Percentiles rank a stretch among this genome's conserved stretches.
Conservation (phyloP, 2,329 filamentous ascomycete genomes). For the Dothistroma septosporum region DNA sequence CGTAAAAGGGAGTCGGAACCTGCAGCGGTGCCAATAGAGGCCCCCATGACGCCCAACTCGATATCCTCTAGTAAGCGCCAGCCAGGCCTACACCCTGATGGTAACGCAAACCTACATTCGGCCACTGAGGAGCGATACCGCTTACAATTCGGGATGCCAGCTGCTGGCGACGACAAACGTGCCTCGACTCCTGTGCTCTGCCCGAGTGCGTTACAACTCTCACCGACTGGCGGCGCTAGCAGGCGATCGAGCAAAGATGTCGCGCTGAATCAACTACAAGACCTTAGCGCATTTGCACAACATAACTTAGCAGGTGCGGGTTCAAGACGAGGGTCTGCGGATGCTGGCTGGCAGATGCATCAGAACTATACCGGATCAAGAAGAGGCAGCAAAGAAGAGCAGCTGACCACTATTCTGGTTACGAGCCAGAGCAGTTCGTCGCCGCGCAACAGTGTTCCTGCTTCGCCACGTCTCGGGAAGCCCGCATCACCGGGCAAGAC, state of each 20-base stretch:
- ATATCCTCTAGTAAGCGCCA: slow-evolving; percentile 22
- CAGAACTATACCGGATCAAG: slow-evolving; percentile 32
- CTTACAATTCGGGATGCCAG: slow-evolving; percentile 18
- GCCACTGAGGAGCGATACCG: slow-evolving; percentile 27
- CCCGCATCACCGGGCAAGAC: slow-evolving; percentile 19
- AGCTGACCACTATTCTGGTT: slow-evolving; percentile 35
- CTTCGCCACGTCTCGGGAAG: slow-evolving; percentile 18
- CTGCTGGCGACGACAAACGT: slow-evolving; percentile 22
- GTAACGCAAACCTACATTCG: slow-evolving; percentile 19
- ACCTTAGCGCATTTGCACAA: slow-evolving; percentile 30
- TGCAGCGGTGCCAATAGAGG: slow-evolving; percentile 19
- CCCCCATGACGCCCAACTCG: slow-evolving; percentile 16
- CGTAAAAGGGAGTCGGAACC: slow-evolving; percentile 31
- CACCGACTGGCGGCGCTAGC: slow-evolving; percentile 26
- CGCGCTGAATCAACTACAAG: slow-evolving; percentile 34
- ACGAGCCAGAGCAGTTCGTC: slow-evolving; percentile 30
- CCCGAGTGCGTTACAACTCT: slow-evolving; percentile 21
- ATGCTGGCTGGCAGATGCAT: slow-evolving; percentile 32
- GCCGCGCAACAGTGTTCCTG: slow-evolving; percentile 21
- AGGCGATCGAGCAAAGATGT: slow-evolving; percentile 37
- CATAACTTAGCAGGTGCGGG: slow-evolving; percentile 24
- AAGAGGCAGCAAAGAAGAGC: slow-evolving; percentile 35
- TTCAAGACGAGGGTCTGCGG: slow-evolving; percentile 34
- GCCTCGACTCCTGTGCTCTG: slow-evolving; percentile 25
- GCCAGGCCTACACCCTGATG: slow-evolving; percentile 13